phyloP scores from a whole-genome alignment of 257 asterid species.

The Thymus quinquecostatus region DNA sequence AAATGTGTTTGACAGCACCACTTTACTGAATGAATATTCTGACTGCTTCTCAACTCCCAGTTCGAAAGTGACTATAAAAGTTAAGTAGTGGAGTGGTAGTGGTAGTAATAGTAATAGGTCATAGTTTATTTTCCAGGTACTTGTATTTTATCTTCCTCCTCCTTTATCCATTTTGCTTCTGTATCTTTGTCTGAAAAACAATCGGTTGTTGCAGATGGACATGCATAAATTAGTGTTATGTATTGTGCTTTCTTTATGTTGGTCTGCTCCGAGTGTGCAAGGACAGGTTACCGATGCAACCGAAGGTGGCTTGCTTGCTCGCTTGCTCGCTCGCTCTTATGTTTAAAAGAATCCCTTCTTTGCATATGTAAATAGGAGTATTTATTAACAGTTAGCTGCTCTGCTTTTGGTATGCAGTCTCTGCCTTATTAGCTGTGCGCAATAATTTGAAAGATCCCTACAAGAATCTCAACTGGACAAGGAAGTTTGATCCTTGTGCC shows the following conservation, averaged over 20 bases:
- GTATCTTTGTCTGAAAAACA: neutral
- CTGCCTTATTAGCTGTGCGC: conserved; percentile 44
- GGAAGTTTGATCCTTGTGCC: conserved; percentile 44
- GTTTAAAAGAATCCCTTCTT: no score
- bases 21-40: conserved; percentile 27
- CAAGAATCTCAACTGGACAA: conserved; percentile 43
- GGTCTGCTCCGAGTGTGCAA: conserved; percentile 25
- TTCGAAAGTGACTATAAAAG: conserved; percentile 6
- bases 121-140: no score
- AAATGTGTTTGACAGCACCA: conserved; percentile 21
- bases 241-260: conserved; percentile 34
- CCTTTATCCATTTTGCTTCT: neutral
- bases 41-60: conserved; percentile 32
- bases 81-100: neutral
- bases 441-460: conserved; percentile 40
- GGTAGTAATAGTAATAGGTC: neutral
- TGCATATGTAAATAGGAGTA: neutral
- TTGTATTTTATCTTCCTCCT: neutral
- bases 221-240: conserved; percentile 12
- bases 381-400: neutral
- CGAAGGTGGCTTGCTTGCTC: conserved; percentile 34
- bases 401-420: conserved; percentile 31
- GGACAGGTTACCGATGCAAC: conserved; percentile 46
- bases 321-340: neutral
- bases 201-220: conserved; percentile 33